These are phyloP conservation scores for Myotisia sp. DNA, from an alignment of 2,329 filamentous ascomycete genomes.

Conservation along the genomic window DNA sequence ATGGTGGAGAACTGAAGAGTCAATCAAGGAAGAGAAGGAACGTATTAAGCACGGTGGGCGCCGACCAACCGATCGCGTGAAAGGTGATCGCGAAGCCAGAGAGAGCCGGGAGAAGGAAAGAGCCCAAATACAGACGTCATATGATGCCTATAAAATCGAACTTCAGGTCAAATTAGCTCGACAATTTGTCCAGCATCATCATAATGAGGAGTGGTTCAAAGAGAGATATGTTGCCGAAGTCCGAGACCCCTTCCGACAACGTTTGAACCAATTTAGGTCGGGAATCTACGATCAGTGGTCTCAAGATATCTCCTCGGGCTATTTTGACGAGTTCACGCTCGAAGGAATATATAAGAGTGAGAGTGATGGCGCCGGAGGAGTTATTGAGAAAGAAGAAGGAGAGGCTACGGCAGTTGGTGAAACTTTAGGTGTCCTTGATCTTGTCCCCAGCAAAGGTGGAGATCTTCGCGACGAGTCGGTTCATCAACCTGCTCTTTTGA, in stretches of 20 bases:
- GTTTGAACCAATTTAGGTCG: constrained; percentile 66
- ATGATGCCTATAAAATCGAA: constrained; percentile 52
- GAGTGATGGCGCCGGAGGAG: constrained; percentile 68
- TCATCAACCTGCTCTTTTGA: constrained; percentile 79
- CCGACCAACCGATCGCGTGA: constrained; percentile 40
- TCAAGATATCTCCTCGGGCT: constrained; percentile 65
- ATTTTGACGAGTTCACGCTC: constrained; percentile 87
- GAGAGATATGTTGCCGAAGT: constrained; percentile 84
- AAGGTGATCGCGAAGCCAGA: constrained; percentile 47
- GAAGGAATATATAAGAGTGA: constrained; percentile 91
- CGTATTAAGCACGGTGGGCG: constrained; percentile 45
- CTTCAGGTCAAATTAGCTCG: constrained; percentile 64
- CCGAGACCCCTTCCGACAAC: constrained; percentile 56
- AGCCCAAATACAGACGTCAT: constrained; percentile 49
- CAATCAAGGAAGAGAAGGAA: constrained; percentile 50
- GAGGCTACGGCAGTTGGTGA: constrained; percentile 85
- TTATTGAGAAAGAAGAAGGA: constrained; percentile 88
- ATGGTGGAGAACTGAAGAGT: constrained; percentile 52
- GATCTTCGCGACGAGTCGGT: constrained; percentile 82
- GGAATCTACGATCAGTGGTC: constrained; percentile 77
- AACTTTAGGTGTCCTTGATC: constrained; percentile 79
- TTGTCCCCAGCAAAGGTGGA: constrained; percentile 68
- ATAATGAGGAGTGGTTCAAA: constrained; percentile 93
- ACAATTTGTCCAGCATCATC: constrained; percentile 79
- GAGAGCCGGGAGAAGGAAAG: constrained; percentile 50